Base-by-base conservation (phyloP, 805 yeast species). In the Brettanomyces anomalus region DNA sequence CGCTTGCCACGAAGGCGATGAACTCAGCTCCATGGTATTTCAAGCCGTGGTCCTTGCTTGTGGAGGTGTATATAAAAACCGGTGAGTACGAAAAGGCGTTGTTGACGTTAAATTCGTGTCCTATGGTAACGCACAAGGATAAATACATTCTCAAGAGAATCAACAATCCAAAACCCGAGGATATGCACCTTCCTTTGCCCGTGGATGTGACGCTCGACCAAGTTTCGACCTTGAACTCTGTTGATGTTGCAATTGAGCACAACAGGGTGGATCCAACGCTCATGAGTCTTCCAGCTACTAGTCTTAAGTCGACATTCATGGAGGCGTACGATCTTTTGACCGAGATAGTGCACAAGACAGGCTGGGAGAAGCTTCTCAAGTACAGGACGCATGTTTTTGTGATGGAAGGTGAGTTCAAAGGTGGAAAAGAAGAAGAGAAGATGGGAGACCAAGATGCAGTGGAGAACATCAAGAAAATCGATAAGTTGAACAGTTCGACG, bases 41-140 rank as follows among this genome's bases (percentile, higher is more conserved):
- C 58, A 73, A 69, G 49, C 76, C 87, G 3, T 85, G 95, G 95
- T 71, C 81, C 3, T 62, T 75, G 44, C 60, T 85, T 45, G 84
- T 83, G 7, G 71, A 71, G 50, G 73, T 77, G 1, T 83, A 84
- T 58, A 75, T 83, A 33, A 71, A 72, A 37, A 56, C 76, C 41
- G 78, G 77, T 21, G 81, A 82, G 58, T 76, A 77, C 56, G 89
- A 83, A 56, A 74, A 81, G 50, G 85, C 93, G 1, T 66, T 85
- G 42, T 62, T 83, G 44, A 76, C 88, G 1, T 67, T 85, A 49
- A 85, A 85, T 53, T 79, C 90, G 14, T 82, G 89, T 54, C 94
- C 94, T 19, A 82, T 85, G 87, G 79, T 79, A 42, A 75, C 83
- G 10, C 77, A 79, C 53, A 80, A 77, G 55, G 93, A 84, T 51